Conservation (phyloP, 1,139 yeast genomes). For the Candida neerlandica region DNA sequence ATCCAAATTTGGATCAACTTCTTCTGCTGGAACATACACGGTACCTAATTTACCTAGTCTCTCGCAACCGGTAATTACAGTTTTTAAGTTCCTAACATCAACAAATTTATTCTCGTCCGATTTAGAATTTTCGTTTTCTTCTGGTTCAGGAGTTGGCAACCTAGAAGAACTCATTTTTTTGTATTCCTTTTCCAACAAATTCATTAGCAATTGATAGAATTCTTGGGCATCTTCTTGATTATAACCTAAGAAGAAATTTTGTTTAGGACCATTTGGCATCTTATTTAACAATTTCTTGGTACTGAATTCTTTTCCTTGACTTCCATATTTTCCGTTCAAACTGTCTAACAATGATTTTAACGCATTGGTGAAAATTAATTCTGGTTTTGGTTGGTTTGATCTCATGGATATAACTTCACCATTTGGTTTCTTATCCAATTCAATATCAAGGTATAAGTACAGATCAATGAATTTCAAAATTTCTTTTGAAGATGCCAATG, state of each 20-base stretch:
- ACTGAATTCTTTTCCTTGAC: conserved; percentile 59
- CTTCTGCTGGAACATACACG: conserved; percentile 70
- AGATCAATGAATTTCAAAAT: conserved; percentile 58
- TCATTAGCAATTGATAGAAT: conserved; percentile 79
- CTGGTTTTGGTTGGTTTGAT: conserved; percentile 30
- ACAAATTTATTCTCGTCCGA: conserved; percentile 22
- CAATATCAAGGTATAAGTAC: conserved; percentile 34
- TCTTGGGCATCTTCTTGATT: conserved; percentile 97
- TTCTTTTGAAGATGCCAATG: conserved; percentile 74
- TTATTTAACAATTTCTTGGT: conserved; percentile 65
- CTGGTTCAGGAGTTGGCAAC: conserved; percentile 26
- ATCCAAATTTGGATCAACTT: conserved; percentile 66
- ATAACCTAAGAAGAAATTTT: conserved; percentile 75
- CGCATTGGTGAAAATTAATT: conserved; percentile 53
- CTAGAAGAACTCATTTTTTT: conserved; percentile 25
- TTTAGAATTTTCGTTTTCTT: conserved; percentile 13
- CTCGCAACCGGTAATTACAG: conserved; percentile 48
- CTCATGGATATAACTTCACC: conserved; percentile 24
- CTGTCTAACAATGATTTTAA: conserved; percentile 52
- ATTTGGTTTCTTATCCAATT: conserved; percentile 21
- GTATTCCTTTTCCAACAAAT: conserved; percentile 69
- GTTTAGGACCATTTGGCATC: conserved; percentile 80
- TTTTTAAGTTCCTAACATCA: conserved; percentile 20
- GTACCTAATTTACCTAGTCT: conserved; percentile 58
- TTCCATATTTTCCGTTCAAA: conserved; percentile 60